Conservation (phyloP, 2,329 filamentous ascomycete genomes). For the Curvularia sp. region DNA sequence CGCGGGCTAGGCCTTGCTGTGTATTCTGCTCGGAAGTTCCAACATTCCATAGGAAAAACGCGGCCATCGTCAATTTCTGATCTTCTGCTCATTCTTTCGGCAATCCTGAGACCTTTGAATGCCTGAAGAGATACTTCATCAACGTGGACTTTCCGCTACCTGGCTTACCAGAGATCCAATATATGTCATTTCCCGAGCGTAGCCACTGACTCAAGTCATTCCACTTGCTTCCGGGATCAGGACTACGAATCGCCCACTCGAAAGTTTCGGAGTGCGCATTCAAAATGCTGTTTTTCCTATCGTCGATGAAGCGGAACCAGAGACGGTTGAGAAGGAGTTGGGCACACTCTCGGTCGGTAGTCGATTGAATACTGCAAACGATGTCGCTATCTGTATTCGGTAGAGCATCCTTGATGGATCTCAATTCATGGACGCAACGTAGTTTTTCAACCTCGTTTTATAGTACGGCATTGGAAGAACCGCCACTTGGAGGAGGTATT, state of each 20-base stretch:
- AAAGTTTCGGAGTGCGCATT: neutral
- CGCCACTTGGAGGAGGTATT: neutral
- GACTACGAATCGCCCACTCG: neutral
- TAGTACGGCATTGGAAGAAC: neutral
- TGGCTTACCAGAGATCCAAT: constrained; percentile 6
- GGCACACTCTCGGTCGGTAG: neutral
- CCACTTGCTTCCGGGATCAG: neutral
- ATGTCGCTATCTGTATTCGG: neutral
- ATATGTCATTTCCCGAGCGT: neutral
- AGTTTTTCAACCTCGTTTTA: neutral
- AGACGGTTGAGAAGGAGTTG: neutral
- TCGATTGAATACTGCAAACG: neutral
- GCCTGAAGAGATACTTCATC: constrained; percentile 3
- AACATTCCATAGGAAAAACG: constrained; percentile 5
- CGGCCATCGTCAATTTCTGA: neutral
- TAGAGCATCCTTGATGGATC: neutral
- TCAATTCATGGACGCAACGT: neutral
- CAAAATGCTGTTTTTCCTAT: neutral
- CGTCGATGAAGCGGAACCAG: neutral
- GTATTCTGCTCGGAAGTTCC: constrained; percentile 2
- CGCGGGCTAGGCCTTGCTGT: neutral
- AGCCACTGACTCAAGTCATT: neutral
- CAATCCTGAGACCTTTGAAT: neutral
- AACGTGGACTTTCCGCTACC: constrained; percentile 10
- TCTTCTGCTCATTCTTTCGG: neutral